phyloP scores from a whole-genome alignment of 208 protist species.

The Acanthamoeba lenticulata region DNA sequence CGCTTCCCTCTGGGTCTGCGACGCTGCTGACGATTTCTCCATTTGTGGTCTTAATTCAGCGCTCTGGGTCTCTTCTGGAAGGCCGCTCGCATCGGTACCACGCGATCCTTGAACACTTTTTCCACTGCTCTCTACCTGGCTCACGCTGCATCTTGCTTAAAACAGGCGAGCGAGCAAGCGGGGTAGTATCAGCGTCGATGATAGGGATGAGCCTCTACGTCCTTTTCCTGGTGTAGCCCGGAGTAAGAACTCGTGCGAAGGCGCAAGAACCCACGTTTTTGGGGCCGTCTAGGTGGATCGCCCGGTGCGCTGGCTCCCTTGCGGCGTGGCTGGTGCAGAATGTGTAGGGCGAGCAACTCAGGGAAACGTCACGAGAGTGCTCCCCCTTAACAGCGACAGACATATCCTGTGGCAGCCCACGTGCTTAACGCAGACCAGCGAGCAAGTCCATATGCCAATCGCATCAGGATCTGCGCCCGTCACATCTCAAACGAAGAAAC shows the following conservation, averaged over 20 bases:
- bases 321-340: too few relatives aligned
- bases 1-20: background rate
- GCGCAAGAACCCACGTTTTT: too few relatives aligned
- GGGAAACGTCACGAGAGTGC: background rate
- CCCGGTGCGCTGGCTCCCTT: too few relatives aligned
- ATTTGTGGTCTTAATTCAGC: background rate
- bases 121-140: background rate
- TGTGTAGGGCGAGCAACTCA: background rate
- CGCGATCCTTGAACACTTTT: background rate
- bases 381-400: background rate
- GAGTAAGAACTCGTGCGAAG: too few relatives aligned
- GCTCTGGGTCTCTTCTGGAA: constrained; percentile 42
- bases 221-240: constrained; percentile 28
- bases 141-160: background rate
- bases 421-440: too few relatives aligned
- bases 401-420: background rate
- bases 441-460: too few relatives aligned
- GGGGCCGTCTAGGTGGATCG: too few relatives aligned
- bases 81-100: constrained; percentile 61
- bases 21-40: background rate
- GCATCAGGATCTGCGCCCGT: too few relatives aligned
- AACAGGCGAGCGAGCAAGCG: constrained; percentile 35
- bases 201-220: constrained; percentile 62
- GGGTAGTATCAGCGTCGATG: constrained; percentile 30
- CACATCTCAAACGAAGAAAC: too few relatives aligned